Base-by-base conservation (phyloP, 805 yeast species). In the Candida namnaoensis region DNA sequence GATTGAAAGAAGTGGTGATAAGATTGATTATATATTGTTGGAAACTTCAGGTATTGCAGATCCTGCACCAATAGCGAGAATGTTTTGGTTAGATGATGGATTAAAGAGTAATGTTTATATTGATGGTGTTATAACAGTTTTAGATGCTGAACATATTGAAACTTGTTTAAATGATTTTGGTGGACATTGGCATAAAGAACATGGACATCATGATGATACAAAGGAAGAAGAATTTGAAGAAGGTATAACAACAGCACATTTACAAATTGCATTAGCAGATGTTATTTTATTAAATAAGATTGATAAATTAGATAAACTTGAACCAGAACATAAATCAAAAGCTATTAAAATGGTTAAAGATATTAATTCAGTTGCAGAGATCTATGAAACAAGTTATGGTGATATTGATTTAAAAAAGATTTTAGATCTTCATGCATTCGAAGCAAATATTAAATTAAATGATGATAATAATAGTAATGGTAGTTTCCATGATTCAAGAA, bases 1-100 rank as follows among this genome's bases (percentile, higher is more conserved):
- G 50, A 80, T 91, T 45, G 81, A 78, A 28, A 73, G 80, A 40
- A 73, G 81, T 30, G 82, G 80, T 7, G 81, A 77, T 30, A 72
- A 73, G 40, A 88, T 91, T 40, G 99, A 93, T 61, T 84, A 91
- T 56, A 88, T 93, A n/a, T 59, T 93, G 24, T 65, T 93, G 41
- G 99, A 93, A 57, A 93, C 99, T 0, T 88, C 96, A 0, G 99
- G 99, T 0, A 72, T 93, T 13, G 99, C 99, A 0, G 98, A 93
- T 56, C 99, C 99, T 0, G 97, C 90, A 0, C 98, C 98, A 0
- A 88, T 93, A 26, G 96, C 97, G 5, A 77, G 80, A 48, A 91
- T 91, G 96, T 93, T 93, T 62, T 93, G 99, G 99, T 71, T 90
- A 28, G 99, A 93, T 58, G 91, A 86, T 24, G 97, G 90, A 0